Percentiles rank a stretch among this genome's conserved stretches.
phyloP scores from a whole-genome alignment of 768 basidiomycete species.

The Rubroboletus satanas region DNA sequence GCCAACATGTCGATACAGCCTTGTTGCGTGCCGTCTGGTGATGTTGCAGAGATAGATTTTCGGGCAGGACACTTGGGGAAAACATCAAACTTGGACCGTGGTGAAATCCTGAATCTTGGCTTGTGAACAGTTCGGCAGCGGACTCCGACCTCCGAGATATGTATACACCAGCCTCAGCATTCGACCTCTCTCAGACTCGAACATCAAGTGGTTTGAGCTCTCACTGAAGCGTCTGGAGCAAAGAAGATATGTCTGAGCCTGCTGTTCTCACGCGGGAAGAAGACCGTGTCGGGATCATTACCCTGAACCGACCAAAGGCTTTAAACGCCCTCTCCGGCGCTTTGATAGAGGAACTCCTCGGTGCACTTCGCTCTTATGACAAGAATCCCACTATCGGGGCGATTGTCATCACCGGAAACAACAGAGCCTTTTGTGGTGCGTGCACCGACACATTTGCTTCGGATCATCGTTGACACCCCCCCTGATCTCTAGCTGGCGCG shows the following conservation, averaged over 20 bases:
- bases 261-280: conserved; percentile 20
- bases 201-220: not conserved
- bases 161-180: not conserved
- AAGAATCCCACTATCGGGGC: conserved; percentile 68
- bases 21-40: conserved; percentile 50
- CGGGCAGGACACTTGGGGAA: conserved; percentile 5
- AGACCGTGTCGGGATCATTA: conserved; percentile 50
- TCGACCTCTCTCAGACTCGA: not conserved
- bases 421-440: conserved; percentile 61
- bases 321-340: conserved; percentile 82
- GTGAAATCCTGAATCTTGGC: not conserved
- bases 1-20: conserved; percentile 38
- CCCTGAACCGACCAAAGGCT: conserved; percentile 81
- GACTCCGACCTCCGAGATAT: not conserved
- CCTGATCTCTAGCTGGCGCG: conserved; percentile 59
- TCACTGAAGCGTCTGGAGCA: not conserved
- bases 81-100: conserved; percentile 1
- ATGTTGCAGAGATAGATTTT: conserved; percentile 32
- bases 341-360: conserved; percentile 76
- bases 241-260: conserved; percentile 21
- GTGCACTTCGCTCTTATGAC: conserved; percentile 65
- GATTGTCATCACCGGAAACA: conserved; percentile 88
- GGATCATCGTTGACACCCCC: not conserved
- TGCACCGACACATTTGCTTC: too few relatives aligned
- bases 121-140: not conserved